Conservation (phyloP, 148 eudicot species). For the Nepenthes gracilis region DNA sequence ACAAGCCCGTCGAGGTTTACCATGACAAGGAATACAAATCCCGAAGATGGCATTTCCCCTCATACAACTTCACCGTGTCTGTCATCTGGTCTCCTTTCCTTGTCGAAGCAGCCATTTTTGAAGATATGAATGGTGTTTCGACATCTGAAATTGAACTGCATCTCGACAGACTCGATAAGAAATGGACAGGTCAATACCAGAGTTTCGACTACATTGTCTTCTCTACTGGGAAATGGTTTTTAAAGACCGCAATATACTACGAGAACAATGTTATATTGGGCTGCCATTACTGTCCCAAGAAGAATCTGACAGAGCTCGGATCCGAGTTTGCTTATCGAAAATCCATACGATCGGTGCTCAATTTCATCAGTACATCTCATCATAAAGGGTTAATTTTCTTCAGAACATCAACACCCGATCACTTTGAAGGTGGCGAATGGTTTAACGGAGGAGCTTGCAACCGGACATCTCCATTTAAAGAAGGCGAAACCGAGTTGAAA, state of each 20-base stretch:
- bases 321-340: constrained; percentile 40
- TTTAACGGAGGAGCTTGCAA: constrained; percentile 50
- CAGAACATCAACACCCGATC: constrained; percentile 62
- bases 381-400: constrained; percentile 44
- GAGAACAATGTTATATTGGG: constrained; percentile 34
- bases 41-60: constrained; percentile 54
- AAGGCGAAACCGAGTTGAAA: constrained; percentile 38
- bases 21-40: constrained; percentile 43
- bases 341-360: constrained; percentile 27
- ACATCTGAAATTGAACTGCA: constrained; percentile 39
- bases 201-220: constrained; percentile 45
- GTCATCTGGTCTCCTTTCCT: constrained; percentile 76
- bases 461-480: constrained; percentile 45
- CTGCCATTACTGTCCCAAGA: constrained; percentile 37
- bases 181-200: constrained; percentile 27
- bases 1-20: constrained; percentile 39
- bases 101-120: constrained; percentile 41
- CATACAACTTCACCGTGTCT: constrained; percentile 42
- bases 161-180: constrained; percentile 43
- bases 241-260: constrained; percentile 37
- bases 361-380: constrained; percentile 32
- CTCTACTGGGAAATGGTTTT: constrained; percentile 58
- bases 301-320: constrained; percentile 27
- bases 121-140: constrained; percentile 52
- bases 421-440: constrained; percentile 86